phyloP scores from a whole-genome alignment of 2,329 filamentous ascomycete genomes.

The Aspergillus sp. region DNA sequence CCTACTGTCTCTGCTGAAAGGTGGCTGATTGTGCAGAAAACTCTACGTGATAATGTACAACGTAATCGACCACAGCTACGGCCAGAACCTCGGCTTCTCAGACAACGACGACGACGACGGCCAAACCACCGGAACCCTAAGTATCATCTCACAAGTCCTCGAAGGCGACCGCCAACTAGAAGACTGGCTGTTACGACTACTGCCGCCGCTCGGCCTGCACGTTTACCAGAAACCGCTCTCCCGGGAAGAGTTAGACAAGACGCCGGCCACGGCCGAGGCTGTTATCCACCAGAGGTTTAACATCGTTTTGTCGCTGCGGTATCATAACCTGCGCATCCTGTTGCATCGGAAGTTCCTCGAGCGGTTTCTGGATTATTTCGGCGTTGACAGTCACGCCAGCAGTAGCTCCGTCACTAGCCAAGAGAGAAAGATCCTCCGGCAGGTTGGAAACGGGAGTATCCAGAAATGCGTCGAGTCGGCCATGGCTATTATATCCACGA shows the following conservation, averaged over 20 bases:
- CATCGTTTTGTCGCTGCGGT: slow-evolving; percentile 39
- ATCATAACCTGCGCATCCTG: slow-evolving; percentile 35
- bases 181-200: slow-evolving; percentile 3
- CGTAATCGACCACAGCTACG: slow-evolving; percentile 37
- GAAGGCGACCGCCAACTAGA: slow-evolving; percentile 12
- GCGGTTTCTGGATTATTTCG: slow-evolving; percentile 26
- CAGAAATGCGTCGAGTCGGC: slow-evolving; percentile 26
- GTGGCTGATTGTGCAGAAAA: slow-evolving; percentile 8
- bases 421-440: slow-evolving; percentile 16
- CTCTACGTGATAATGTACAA: slow-evolving; percentile 25
- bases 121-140: slow-evolving; percentile 12
- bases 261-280: slow-evolving; percentile 1
- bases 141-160: slow-evolving; percentile 25
- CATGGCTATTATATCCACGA: slow-evolving; percentile 20
- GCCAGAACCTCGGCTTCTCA: slow-evolving; percentile 37
- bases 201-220: not conserved
- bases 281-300: slow-evolving; percentile 24
- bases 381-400: not conserved
- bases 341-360: slow-evolving; percentile 36
- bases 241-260: not conserved
- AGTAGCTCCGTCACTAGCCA: too few relatives aligned
- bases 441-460: slow-evolving; percentile 27
- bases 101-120: slow-evolving; percentile 8
- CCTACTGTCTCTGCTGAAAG: too few relatives aligned
- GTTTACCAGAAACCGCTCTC: too few relatives aligned